Evolutionary conservation across 108 stramenopile genomes (phyloP), one percentile per base, ranked within the genome.

Genomic region (Pseudonitzschia pungens): DNA sequence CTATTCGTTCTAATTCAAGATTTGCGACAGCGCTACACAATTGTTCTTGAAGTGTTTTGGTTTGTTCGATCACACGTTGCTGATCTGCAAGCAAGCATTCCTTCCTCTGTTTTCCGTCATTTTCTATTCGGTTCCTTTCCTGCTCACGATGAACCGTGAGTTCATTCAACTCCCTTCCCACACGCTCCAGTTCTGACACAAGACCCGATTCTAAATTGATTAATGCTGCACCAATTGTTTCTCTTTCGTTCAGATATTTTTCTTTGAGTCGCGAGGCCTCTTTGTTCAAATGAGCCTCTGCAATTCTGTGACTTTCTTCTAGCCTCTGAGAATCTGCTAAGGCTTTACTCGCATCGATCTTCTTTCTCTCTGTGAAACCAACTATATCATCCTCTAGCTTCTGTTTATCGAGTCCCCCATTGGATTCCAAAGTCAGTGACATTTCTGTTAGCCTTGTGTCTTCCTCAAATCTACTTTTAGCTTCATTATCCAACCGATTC

Each of bases 401-500:
- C 18, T 68, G 55, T 48, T 69, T 44, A 44, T 76, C 75, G 3
- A 68, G 57, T 50, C 74, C 56, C 11, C 65, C 54, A 33, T 59
- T 44, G 67, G 68, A 68, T 68, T 75, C 74, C 14, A 75, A 40
- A 31, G 68, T 75, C 20, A 59, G 67, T 20, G 67, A 22, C 74
- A 75, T 75, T 75, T 75, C 74, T 45, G 56, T 18, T 32, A 75
- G 43, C 11, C 52, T 44, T 41, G 31, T 42, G 29, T 64, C 72
- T 63, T 71, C 70, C 5, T 40, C 36, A 27, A 28, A 22, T 8
- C 18, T 27, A 62, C 28, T 28, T 32, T 62, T 29, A 15, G 28
- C 53, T 24, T 15, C 14, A 54, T 54, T 14, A 15, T 54, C 22
- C 53, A 24, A 24, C 10, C 15, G 53, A 24, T 54, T 24, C n/a